Conservation (phyloP, 257 asterid species). For the Solanum chilense region DNA sequence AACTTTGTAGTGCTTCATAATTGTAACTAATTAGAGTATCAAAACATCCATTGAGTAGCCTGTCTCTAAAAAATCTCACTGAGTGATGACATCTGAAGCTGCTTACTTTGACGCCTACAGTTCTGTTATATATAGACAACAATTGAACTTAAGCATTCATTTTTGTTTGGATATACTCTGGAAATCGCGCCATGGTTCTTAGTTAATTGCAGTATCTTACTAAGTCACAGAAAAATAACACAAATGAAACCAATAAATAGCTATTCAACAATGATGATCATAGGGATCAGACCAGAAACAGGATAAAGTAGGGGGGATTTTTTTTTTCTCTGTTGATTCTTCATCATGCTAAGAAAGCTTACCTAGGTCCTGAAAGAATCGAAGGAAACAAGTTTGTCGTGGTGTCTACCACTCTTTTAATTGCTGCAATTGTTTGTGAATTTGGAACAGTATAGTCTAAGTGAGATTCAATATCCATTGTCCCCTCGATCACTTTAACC, state of each 20-base stretch:
- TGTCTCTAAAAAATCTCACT: neutral
- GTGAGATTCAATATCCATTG: neutral
- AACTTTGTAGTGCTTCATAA: neutral
- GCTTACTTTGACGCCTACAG: neutral
- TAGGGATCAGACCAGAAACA: neutral
- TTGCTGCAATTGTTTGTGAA: neutral
- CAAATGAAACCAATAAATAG: neutral
- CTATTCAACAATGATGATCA: neutral
- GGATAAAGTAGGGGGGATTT: too few species aligned
- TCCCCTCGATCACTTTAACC: constrained; percentile 16
- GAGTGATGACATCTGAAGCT: neutral
- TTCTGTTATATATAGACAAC: neutral
- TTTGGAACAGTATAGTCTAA: neutral
- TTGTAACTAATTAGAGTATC: neutral
- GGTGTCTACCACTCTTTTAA: neutral
- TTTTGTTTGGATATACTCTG: neutral
- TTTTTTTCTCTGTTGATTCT: neutral
- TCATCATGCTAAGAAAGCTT: neutral
- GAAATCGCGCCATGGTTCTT: neutral
- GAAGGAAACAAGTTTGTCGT: neutral
- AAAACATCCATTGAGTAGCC: neutral
- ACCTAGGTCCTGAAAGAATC: constrained; percentile 3
- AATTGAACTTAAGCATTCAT: neutral
- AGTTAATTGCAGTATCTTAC: neutral
- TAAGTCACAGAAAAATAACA: neutral